Evolutionary conservation across 2,329 filamentous ascomycete species (phyloP).

Genomic region (Neopestalotiopsis sp.): DNA sequence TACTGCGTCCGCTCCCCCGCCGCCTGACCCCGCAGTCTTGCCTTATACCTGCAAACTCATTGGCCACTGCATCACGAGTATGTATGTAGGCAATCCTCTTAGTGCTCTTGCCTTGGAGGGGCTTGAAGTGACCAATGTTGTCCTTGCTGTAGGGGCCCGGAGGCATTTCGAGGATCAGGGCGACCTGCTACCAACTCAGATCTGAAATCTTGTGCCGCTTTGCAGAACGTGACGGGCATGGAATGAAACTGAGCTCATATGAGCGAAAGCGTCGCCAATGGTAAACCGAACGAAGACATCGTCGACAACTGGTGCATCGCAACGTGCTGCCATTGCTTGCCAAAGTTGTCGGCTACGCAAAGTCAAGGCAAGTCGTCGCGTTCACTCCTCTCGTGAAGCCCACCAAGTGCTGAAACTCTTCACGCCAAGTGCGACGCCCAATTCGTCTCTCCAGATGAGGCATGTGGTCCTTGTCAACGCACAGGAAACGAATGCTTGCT

Average conservation of each 20-base stretch:
- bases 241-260: background rate
- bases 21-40: too few relatives aligned
- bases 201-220: background rate
- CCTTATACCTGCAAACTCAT: too few relatives aligned
- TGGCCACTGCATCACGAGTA: too few relatives aligned
- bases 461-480: constrained; percentile 7
- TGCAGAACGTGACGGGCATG: background rate
- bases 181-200: background rate
- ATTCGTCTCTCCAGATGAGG: background rate
- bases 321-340: background rate
- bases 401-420: background rate
- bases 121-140: too few relatives aligned
- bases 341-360: constrained; percentile 7
- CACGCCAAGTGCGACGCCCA: background rate
- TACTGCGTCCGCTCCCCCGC: too few relatives aligned
- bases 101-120: too few relatives aligned
- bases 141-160: too few relatives aligned
- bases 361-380: background rate
- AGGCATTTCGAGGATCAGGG: background rate
- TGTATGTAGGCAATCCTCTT: too few relatives aligned
- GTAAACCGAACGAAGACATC: background rate
- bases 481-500: background rate
- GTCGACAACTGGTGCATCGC: background rate
- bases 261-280: background rate
- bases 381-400: background rate